Percentiles rank a stretch among this genome's conserved stretches.
Conservation (phyloP, 1,284 basidiomycete species). For the Cutaneotrichosporon cyanovorans region DNA sequence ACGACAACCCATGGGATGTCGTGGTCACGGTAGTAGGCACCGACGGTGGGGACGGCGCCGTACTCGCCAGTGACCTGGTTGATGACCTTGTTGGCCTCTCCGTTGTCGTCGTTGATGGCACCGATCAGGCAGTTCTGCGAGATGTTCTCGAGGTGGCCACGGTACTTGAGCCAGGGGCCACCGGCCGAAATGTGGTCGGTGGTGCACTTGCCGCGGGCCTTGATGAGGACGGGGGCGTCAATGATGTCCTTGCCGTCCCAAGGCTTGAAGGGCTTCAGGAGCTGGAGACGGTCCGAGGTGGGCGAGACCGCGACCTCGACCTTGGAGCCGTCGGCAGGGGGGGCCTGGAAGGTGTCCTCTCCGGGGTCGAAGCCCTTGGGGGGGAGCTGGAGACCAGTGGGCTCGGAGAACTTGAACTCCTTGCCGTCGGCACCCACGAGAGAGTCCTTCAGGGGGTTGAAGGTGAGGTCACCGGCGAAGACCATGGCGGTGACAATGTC, state of each 20-base stretch:
- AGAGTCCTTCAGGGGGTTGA: constrained; percentile 92
- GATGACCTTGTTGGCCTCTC: constrained; percentile 91
- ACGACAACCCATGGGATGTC: constrained; percentile 94
- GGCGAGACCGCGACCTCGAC: constrained; percentile 84
- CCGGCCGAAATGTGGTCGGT: constrained; percentile 55
- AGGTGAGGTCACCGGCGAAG: constrained; percentile 87
- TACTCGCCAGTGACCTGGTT: constrained; percentile 85
- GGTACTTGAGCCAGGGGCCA: constrained; percentile 99
- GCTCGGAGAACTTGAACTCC: constrained; percentile 91
- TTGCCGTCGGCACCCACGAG: constrained; percentile 89
- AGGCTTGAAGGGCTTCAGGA: constrained; percentile 79
- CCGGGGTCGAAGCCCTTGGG: constrained; percentile 92
- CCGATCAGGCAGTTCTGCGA: constrained; percentile 93
- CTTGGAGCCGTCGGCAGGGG: constrained; percentile 72
- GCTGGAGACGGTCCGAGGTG: constrained; percentile 88
- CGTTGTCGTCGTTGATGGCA: constrained; percentile 91
- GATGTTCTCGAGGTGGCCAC: constrained; percentile 97
- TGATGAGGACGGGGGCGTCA: constrained; percentile 90
- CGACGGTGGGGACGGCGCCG: constrained; percentile 76
- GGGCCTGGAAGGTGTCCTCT: constrained; percentile 93
- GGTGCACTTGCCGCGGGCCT: constrained; percentile 98
- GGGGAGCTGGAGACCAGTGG: constrained; percentile 84
- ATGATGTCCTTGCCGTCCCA: constrained; percentile 91
- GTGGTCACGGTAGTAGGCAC: constrained; percentile 76
- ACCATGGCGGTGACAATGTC: constrained; percentile 97